Conservation (phyloP, 2,329 filamentous ascomycete genomes). For the Fusarium sp. region DNA sequence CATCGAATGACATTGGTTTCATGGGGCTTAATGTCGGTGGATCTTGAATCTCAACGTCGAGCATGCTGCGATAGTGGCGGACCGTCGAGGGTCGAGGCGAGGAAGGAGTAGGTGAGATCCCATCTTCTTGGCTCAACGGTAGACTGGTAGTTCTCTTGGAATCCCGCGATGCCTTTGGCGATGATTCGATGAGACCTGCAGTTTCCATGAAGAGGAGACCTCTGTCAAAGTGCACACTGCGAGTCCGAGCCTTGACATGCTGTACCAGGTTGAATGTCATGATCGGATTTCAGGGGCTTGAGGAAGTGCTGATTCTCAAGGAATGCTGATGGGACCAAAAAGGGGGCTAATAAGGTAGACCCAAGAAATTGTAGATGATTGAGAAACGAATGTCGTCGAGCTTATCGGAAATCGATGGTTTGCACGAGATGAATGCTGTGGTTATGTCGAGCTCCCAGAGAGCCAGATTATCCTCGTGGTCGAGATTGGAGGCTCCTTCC, state of each 20-base stretch:
- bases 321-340: constrained; percentile 48
- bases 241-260: constrained; percentile 58
- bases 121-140: constrained; percentile 31
- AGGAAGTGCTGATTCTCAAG: constrained; percentile 34
- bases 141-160: constrained; percentile 52
- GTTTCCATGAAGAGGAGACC: constrained; percentile 25
- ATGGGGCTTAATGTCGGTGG: constrained; percentile 58
- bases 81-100: constrained; percentile 29
- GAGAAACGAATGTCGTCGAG: constrained; percentile 51
- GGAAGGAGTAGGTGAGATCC: not conserved
- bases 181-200: constrained; percentile 23
- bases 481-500: constrained; percentile 36
- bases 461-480: constrained; percentile 37
- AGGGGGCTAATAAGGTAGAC: constrained; percentile 49
- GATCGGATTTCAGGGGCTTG: constrained; percentile 44
- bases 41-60: constrained; percentile 58
- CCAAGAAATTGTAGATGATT: constrained; percentile 61
- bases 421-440: constrained; percentile 30
- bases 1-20: constrained; percentile 59
- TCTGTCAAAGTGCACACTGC: constrained; percentile 62
- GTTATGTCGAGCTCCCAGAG: constrained; percentile 13
- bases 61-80: constrained; percentile 63
- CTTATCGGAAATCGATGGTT: constrained; percentile 46
- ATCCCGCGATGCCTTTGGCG: constrained; percentile 24
- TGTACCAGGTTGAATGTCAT: constrained; percentile 58